Conservation (phyloP, 169 alveolate species). For the Plasmodium cynomolgi region DNA sequence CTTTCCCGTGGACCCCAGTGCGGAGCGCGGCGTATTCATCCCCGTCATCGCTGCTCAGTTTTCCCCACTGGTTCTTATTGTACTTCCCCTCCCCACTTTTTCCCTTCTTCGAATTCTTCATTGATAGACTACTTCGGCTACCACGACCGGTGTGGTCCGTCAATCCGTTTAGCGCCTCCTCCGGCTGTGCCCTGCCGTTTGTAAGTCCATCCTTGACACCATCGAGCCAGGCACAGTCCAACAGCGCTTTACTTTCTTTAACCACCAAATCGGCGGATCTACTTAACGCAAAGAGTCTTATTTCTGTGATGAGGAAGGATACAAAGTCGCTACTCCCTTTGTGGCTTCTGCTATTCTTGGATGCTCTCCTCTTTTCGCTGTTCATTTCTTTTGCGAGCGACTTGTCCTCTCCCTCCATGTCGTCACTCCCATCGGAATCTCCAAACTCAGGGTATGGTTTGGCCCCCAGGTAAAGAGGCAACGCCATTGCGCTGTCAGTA, state of each 20-base stretch:
- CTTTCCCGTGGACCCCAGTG: not conserved
- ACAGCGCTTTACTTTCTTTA: not conserved
- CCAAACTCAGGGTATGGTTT: not conserved
- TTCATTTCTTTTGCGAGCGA: not conserved
- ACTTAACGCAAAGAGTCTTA: slow-evolving; percentile 25
- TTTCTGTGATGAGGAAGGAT: slow-evolving; percentile 49
- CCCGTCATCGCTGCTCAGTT: not conserved
- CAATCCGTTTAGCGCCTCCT: no score
- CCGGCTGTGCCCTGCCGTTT: not conserved
- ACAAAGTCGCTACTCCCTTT: not conserved
- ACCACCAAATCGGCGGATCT: slow-evolving; percentile 41
- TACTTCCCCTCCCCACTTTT: not conserved
- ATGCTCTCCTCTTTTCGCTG: not conserved
- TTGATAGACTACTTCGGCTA: not conserved
- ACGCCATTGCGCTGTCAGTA: not conserved
- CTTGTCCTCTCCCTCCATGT: not conserved
- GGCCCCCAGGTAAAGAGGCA: slow-evolving; percentile 30
- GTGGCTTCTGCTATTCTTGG: not conserved
- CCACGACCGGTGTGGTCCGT: not conserved
- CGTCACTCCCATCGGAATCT: not conserved
- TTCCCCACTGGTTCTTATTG: not conserved
- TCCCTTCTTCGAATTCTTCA: not conserved
- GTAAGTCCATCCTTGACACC: not conserved
- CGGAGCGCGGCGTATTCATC: not conserved
- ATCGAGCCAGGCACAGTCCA: not conserved